Evolutionary conservation across 2,329 filamentous ascomycete species (phyloP), one percentile per base, ranked within the genome.

Genomic region (Cladosporium sp.): DNA sequence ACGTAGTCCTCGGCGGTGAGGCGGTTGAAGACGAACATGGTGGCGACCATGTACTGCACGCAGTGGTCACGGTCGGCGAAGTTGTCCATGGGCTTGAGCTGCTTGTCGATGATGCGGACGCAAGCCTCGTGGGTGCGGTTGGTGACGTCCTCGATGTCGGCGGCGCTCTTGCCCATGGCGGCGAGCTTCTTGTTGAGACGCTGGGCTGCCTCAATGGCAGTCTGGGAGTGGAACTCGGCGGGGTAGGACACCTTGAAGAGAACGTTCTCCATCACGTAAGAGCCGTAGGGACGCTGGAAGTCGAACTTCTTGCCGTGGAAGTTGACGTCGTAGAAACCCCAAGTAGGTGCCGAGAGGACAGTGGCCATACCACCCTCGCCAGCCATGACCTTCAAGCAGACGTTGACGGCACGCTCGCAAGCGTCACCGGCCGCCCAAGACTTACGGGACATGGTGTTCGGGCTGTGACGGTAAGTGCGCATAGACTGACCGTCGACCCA

Each of bases 41-140:
- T 90, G 58, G 91, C 79, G 68, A 89, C 88, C 93, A 99, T 99
- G 83, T 99, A 99, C 78, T 97, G 93, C 61, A 99, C 92, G 76
- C 93, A 99, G 82, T 99, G 93, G 74, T 99, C 93, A 67, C 93
- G 90, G 76, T 99, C 93, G 67, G 93, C 93, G 68, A 97, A 99
- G 84, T 99, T 99, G 79, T 96, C 91, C 89, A 99, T 95, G 63
- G 91, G 85, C 82, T 96, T 97, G 82, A 96, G 95, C 76, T 99
- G 93, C 82, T 99, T 99, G 82, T 99, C 93, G 66, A 99, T 99
- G 75, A 99, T 99, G 65, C 93, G 90, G 68, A 99, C 83, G 77
- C 93, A 97, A 53, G 93, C 93, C 75, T 99, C 93, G 77, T 99
- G 93, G 8, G 93, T 99, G 64, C 93, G 86, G 83, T 92, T 96